Conservation (phyloP, 768 basidiomycete genomes). For the Tephrocybe sp. region DNA sequence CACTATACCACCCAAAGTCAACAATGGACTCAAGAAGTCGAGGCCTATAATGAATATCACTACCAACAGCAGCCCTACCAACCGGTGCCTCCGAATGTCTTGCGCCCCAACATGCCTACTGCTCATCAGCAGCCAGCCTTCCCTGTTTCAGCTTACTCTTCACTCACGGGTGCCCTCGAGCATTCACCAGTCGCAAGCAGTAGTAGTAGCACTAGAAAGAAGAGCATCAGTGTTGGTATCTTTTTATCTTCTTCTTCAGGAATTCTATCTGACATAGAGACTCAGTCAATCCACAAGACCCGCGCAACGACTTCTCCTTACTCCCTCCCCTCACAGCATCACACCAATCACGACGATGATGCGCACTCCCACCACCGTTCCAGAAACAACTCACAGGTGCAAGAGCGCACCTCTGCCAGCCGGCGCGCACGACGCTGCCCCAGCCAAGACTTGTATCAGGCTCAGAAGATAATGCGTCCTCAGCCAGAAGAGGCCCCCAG, state of each 20-base stretch:
- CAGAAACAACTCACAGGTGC: constrained; percentile 11
- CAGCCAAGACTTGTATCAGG: constrained; percentile 5
- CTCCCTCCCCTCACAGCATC: constrained; percentile 1
- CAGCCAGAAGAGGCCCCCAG: background rate
- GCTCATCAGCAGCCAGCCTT: constrained; percentile 7
- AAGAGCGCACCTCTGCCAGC: constrained; percentile 5
- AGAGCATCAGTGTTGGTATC: constrained; percentile 8
- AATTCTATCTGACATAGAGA: background rate
- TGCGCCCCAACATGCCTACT: constrained; percentile 1
- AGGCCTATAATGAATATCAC: background rate
- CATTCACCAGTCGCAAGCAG: background rate
- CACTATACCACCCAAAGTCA: no score
- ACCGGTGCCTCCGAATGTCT: constrained; percentile 1
- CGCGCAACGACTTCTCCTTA: constrained; percentile 5
- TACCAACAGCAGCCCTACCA: background rate
- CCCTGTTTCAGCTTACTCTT: constrained; percentile 19
- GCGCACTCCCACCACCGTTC: constrained; percentile 8
- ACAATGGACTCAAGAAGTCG: constrained; percentile 6
- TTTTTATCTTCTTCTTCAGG: background rate
- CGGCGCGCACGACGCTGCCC: constrained; percentile 3
- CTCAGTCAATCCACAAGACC: constrained; percentile 11
- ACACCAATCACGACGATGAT: constrained; percentile 14
- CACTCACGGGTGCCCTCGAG: constrained; percentile 19
- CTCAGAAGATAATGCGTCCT: background rate
- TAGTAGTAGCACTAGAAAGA: constrained; percentile 2